Percentiles rank a stretch among this genome's conserved stretches.
phyloP scores from a whole-genome alignment of 805 yeast species.

The Starmerella davenportii region DNA sequence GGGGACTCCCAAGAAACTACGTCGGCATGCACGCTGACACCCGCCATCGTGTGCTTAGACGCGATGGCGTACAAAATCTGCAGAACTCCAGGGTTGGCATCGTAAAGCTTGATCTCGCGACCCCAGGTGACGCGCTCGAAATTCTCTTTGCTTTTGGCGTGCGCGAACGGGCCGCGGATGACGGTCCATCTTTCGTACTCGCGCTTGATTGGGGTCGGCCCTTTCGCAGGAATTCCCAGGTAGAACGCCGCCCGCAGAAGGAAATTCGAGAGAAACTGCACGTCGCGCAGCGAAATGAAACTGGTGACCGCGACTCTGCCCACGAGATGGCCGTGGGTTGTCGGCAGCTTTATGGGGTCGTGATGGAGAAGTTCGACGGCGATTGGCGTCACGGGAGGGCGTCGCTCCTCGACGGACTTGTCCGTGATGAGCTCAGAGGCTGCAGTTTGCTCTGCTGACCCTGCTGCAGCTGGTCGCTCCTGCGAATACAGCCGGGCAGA shows the following conservation, averaged over 20 bases:
- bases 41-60: slow-evolving; percentile 57
- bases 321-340: slow-evolving; percentile 53
- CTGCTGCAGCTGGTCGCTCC: too few species aligned
- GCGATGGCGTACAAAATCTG: slow-evolving; percentile 68
- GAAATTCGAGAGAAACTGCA: slow-evolving; percentile 68
- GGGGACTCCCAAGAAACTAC: slow-evolving; percentile 39
- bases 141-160: slow-evolving; percentile 86
- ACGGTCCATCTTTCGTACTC: slow-evolving; percentile 85
- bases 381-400: slow-evolving; percentile 33
- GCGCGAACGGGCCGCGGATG: slow-evolving; percentile 79
- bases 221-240: slow-evolving; percentile 70
- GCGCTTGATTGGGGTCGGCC: slow-evolving; percentile 49
- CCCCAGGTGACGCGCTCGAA: slow-evolving; percentile 75
- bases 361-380: slow-evolving; percentile 66
- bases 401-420: too few species aligned
- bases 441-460: too few species aligned
- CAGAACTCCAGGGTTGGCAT: slow-evolving; percentile 66
- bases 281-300: slow-evolving; percentile 49
- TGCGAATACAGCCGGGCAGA: too few species aligned
- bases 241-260: slow-evolving; percentile 80
- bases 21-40: slow-evolving; percentile 67
- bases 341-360: slow-evolving; percentile 55
- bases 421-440: too few species aligned
- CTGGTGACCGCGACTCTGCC: slow-evolving; percentile 55
- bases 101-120: slow-evolving; percentile 58